Evolutionary conservation across 768 basidiomycete genomes (phyloP).

Genomic region (Kwoniella mangroviensis): DNA sequence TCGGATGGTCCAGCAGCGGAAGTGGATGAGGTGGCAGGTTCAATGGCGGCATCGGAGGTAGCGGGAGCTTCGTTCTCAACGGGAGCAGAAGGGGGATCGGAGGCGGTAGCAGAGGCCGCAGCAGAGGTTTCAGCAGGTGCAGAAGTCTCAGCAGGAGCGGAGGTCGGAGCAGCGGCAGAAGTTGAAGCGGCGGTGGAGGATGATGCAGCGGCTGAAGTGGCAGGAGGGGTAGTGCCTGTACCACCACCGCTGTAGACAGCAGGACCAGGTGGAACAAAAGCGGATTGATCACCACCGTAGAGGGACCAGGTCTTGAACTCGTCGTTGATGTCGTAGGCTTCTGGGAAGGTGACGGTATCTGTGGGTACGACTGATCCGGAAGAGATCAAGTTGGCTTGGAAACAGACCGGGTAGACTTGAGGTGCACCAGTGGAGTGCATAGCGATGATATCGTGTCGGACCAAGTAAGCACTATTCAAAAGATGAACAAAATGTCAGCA

Average conservation of each 20-base stretch:
- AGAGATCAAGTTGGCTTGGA: constrained; percentile 26
- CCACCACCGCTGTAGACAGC: constrained; percentile 21
- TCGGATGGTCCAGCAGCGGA: constrained; percentile 14
- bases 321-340: constrained; percentile 22
- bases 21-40: background rate
- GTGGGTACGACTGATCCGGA: constrained; percentile 26
- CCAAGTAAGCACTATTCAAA: constrained; percentile 18
- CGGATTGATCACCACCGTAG: constrained; percentile 14
- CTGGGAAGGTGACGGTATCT: constrained; percentile 30
- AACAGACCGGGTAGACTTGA: constrained; percentile 33
- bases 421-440: constrained; percentile 33
- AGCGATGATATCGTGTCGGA: constrained; percentile 31
- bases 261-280: constrained; percentile 25
- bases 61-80: constrained; percentile 5
- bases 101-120: background rate
- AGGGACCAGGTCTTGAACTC: constrained; percentile 12
- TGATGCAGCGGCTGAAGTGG: constrained; percentile 12
- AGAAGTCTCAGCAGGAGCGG: constrained; percentile 5
- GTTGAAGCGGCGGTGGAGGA: constrained; percentile 2
- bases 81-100: constrained; percentile 2
- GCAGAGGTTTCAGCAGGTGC: background rate
- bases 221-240: constrained; percentile 10
- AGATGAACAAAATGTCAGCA: background rate
- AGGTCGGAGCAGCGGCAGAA: constrained; percentile 1
- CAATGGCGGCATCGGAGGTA: background rate